phyloP scores from a whole-genome alignment of 2,329 filamentous ascomycete species.

The Teratosphaeria gauchensis region DNA sequence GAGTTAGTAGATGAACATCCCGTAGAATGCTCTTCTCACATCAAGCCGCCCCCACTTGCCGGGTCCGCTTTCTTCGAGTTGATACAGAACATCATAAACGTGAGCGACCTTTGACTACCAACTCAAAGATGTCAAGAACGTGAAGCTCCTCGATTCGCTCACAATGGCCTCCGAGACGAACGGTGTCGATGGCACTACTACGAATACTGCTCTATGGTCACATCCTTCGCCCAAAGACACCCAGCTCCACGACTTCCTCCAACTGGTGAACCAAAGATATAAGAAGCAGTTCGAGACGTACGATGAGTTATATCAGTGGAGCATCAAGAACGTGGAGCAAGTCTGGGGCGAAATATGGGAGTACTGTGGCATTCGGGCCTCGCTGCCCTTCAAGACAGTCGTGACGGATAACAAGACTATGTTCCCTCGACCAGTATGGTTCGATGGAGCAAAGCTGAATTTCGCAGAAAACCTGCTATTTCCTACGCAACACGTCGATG shows the following conservation, averaged over 20 bases:
- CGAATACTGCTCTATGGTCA: conserved; percentile 21
- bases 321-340: conserved; percentile 59
- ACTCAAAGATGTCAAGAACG: neutral
- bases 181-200: neutral
- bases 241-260: conserved; percentile 38
- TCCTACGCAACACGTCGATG: conserved; percentile 51
- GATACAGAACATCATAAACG: too few relatives aligned
- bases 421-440: conserved; percentile 84
- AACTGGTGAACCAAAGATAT: conserved; percentile 59
- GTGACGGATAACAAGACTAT: conserved; percentile 58
- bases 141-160: neutral
- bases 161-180: neutral
- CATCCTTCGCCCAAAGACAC: conserved; percentile 34
- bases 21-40: neutral
- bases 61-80: neutral
- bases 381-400: conserved; percentile 54
- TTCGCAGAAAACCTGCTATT: conserved; percentile 93
- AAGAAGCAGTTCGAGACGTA: conserved; percentile 55
- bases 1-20: too few relatives aligned
- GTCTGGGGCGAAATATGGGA: conserved; percentile 87
- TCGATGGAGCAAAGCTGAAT: conserved; percentile 68
- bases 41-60: neutral
- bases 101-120: neutral
- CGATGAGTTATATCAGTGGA: conserved; percentile 74
- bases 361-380: conserved; percentile 66